Conservation (phyloP, 805 yeast species). For the Torulaspora franciscae region DNA sequence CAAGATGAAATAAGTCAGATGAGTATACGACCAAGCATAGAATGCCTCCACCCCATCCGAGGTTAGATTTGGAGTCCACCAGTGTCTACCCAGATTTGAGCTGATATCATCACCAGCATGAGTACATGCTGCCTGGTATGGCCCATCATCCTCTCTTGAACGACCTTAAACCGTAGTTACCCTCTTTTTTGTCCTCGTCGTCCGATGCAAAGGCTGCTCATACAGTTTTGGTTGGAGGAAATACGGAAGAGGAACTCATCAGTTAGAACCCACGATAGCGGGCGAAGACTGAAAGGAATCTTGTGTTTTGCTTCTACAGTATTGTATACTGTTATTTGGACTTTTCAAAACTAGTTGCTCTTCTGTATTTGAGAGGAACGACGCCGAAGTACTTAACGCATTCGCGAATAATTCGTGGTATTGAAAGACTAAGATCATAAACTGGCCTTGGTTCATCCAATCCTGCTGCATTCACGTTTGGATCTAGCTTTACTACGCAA, state of each 20-base stretch:
- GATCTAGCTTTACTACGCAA: background rate
- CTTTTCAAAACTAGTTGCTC: background rate
- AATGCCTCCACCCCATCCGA: too few relatives aligned
- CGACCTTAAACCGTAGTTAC: conserved; percentile 3
- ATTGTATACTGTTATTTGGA: background rate
- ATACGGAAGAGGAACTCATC: background rate
- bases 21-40: too few relatives aligned
- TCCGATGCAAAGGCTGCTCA: conserved; percentile 5
- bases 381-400: background rate
- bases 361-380: background rate
- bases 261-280: background rate
- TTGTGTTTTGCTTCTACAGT: background rate
- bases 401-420: background rate
- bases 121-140: conserved; percentile 8
- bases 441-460: background rate
- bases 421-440: background rate
- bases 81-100: background rate
- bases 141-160: background rate
- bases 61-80: background rate
- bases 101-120: conserved; percentile 5
- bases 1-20: too few relatives aligned
- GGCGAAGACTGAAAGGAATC: background rate
- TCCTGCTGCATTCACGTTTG: background rate
- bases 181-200: conserved; percentile 8
- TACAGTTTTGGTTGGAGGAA: background rate